Conservation (phyloP, 805 yeast genomes). For the Zygosaccharomyces bailii region DNA sequence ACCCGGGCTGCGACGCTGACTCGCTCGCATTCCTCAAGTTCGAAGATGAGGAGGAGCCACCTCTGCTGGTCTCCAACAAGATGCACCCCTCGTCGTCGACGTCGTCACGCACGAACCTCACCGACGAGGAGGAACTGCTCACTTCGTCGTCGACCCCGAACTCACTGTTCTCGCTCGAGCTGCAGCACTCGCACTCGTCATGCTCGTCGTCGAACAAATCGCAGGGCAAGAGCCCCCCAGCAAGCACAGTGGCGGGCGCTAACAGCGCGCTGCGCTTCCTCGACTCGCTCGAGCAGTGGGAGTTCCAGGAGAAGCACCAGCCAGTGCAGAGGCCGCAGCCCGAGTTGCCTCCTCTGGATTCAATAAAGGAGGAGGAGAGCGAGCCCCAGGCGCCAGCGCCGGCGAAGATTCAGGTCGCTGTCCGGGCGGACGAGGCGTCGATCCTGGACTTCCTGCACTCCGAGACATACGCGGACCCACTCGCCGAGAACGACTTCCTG, state of each 20-base stretch:
- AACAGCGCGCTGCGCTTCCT: slow-evolving; percentile 19
- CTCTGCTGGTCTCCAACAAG: slow-evolving; percentile 13
- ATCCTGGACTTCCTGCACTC: slow-evolving; percentile 4
- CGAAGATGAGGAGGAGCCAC: slow-evolving; percentile 27
- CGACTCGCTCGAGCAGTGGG: slow-evolving; percentile 24
- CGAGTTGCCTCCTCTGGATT: slow-evolving; percentile 9
- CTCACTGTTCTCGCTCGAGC: slow-evolving; percentile 27
- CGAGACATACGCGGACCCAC: slow-evolving; percentile 2
- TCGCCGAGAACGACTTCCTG: neutral
- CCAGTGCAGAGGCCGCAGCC: slow-evolving; percentile 7
- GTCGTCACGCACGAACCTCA: slow-evolving; percentile 18
- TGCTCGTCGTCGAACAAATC: slow-evolving; percentile 11
- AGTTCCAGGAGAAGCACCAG: slow-evolving; percentile 21
- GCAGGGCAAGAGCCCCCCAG: neutral
- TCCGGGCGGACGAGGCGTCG: neutral
- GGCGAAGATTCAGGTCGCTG: neutral
- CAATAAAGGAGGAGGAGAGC: slow-evolving; percentile 17
- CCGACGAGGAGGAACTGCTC: slow-evolving; percentile 26
- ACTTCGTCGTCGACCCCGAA: slow-evolving; percentile 29
- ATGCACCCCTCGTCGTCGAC: slow-evolving; percentile 16
- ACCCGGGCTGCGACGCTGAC: slow-evolving; percentile 4
- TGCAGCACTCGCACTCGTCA: slow-evolving; percentile 18
- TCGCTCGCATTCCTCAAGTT: slow-evolving; percentile 25
- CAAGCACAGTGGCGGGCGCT: neutral
- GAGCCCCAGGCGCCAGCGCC: neutral